Evolutionary conservation across 2,329 filamentous ascomycete species (phyloP).

Genomic region (Fusarium nanum): DNA sequence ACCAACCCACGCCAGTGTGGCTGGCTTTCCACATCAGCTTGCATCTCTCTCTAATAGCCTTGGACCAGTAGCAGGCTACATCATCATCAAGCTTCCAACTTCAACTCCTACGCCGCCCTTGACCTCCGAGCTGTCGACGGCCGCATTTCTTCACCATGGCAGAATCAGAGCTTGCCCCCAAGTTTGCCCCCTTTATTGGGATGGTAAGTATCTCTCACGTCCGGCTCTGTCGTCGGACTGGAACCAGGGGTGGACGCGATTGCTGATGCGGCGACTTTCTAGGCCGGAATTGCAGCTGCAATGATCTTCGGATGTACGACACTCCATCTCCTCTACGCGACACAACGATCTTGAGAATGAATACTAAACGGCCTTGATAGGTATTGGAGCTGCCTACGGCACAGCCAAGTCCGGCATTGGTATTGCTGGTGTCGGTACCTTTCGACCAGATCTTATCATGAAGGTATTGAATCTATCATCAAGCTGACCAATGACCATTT

Average conservation of each 20-base stretch:
- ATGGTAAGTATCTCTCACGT: slow-evolving; percentile 70
- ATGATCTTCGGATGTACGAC: slow-evolving; percentile 86
- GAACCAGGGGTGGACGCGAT: slow-evolving; percentile 25
- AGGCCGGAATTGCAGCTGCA: slow-evolving; percentile 82
- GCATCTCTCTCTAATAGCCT: slow-evolving; percentile 39
- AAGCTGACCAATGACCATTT: not conserved
- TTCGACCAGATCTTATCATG: slow-evolving; percentile 89
- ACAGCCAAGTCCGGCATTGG: slow-evolving; percentile 91
- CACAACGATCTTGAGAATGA: slow-evolving; percentile 31
- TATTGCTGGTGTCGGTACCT: slow-evolving; percentile 86
- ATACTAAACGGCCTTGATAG: slow-evolving; percentile 53
- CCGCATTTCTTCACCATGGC: slow-evolving; percentile 57
- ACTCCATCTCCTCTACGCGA: slow-evolving; percentile 26
- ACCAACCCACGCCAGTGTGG: slow-evolving; percentile 14
- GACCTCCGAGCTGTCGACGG: slow-evolving; percentile 34
- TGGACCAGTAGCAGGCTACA: slow-evolving; percentile 43
- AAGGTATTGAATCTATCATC: slow-evolving; percentile 67
- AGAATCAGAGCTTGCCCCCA: slow-evolving; percentile 72
- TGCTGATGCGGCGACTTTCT: slow-evolving; percentile 44
- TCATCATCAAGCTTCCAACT: slow-evolving; percentile 46
- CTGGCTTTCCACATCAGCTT: slow-evolving; percentile 42
- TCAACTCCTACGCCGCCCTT: slow-evolving; percentile 36
- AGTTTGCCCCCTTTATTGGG: slow-evolving; percentile 89
- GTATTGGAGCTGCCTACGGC: slow-evolving; percentile 82
- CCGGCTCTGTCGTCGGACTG: slow-evolving; percentile 8